A percentile compares a stretch with the other conserved stretches of the same genome.
Evolutionary conservation across 305 asterid genomes (phyloP).

Genomic region (Fraxinus floribunda): DNA sequence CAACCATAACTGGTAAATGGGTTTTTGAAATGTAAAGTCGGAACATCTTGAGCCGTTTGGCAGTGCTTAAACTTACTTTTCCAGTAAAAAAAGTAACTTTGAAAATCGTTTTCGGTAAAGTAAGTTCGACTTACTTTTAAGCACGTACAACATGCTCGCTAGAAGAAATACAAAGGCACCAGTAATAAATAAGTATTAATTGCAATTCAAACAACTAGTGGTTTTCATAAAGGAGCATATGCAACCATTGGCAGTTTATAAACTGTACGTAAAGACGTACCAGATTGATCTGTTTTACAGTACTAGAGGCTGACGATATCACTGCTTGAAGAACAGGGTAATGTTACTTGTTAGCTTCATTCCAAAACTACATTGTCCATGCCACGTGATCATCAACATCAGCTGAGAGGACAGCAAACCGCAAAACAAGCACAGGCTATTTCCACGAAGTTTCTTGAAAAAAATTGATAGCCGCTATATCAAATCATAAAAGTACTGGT

Average conservation of each 20-base stretch:
- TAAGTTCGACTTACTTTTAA: too few relatives aligned
- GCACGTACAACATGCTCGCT: not conserved
- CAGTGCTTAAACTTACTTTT: not conserved
- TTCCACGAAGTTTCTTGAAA: slow-evolving; percentile 36
- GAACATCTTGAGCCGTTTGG: not conserved
- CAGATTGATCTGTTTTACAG: not conserved
- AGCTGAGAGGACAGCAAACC: not conserved
- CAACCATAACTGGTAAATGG: not conserved
- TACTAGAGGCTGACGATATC: not conserved
- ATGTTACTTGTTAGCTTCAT: not conserved
- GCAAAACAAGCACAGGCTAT: slow-evolving; percentile 19
- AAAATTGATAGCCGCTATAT: slow-evolving; percentile 3
- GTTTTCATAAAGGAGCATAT: not conserved
- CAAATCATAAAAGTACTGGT: not conserved
- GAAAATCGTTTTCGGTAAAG: not conserved
- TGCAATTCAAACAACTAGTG: not conserved
- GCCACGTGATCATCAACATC: not conserved
- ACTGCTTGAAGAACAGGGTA: not conserved
- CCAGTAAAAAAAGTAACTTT: too few relatives aligned
- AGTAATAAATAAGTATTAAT: not conserved
- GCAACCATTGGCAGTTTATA: not conserved
- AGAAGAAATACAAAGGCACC: not conserved
- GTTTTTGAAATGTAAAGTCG: not conserved
- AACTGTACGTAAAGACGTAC: not conserved
- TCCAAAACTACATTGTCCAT: not conserved